phyloP scores from a whole-genome alignment of 2,329 filamentous ascomycete species.

The Tolypocladium amazonense region DNA sequence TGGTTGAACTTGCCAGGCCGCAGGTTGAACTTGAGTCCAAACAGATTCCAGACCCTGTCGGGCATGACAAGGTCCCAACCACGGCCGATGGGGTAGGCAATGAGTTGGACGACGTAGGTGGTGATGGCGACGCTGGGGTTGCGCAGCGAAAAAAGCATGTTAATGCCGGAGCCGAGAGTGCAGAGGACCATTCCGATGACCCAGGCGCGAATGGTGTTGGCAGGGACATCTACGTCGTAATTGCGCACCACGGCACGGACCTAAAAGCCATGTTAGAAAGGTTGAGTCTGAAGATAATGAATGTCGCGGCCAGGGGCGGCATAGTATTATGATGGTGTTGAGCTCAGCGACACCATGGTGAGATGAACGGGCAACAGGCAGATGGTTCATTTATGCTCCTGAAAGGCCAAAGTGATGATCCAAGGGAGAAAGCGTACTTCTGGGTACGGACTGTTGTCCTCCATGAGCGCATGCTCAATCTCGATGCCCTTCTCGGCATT shows the following conservation, averaged over 20 bases:
- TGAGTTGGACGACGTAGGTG: conserved; percentile 51
- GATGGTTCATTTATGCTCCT: background rate
- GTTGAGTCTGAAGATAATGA: too few species aligned
- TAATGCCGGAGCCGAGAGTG: conserved; percentile 50
- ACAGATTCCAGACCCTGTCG: conserved; percentile 37
- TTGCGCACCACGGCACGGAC: conserved; percentile 56
- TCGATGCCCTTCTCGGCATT: conserved; percentile 45
- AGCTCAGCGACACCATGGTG: background rate
- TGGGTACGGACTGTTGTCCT: conserved; percentile 58
- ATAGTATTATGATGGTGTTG: background rate
- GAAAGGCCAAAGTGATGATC: background rate
- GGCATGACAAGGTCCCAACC: conserved; percentile 46
- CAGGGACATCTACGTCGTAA: conserved; percentile 52
- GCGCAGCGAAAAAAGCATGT: conserved; percentile 50
- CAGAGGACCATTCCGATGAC: conserved; percentile 49
- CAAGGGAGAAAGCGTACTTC: conserved; percentile 32
- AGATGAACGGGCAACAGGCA: background rate
- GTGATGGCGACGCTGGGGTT: conserved; percentile 49
- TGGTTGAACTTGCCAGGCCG: conserved; percentile 48
- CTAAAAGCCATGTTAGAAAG: conserved; percentile 18
- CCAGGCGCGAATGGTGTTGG: conserved; percentile 56
- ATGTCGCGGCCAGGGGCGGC: background rate
- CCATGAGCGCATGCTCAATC: conserved; percentile 46
- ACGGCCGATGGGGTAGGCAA: conserved; percentile 48
- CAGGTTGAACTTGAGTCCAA: conserved; percentile 44